Conservation (phyloP, 208 protist species). For the Endotrypanum monterogeii region DNA sequence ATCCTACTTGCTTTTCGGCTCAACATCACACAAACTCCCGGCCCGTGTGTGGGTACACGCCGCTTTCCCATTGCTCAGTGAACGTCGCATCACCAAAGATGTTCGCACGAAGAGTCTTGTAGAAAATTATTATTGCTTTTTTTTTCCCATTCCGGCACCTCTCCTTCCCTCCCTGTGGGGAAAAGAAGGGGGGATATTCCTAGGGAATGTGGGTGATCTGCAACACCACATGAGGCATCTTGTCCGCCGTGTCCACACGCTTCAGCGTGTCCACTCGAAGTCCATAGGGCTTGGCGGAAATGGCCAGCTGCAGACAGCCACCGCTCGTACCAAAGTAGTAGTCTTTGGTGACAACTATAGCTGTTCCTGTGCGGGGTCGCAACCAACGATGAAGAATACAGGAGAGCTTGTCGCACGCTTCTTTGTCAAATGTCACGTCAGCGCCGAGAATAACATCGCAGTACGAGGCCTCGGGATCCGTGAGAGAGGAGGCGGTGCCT, state of each 20-base stretch:
- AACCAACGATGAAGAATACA: slow-evolving; percentile 67
- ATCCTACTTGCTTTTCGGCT: too few species aligned
- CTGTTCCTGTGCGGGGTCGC: slow-evolving; percentile 38
- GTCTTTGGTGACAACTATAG: slow-evolving; percentile 82
- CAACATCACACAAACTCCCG: background rate
- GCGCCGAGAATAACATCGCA: slow-evolving; percentile 75
- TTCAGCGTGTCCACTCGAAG: slow-evolving; percentile 43
- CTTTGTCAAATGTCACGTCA: slow-evolving; percentile 88
- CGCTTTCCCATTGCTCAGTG: background rate
- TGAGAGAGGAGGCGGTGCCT: slow-evolving; percentile 1
- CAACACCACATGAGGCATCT: slow-evolving; percentile 72
- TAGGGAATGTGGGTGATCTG: slow-evolving; percentile 27
- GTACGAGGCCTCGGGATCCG: background rate
- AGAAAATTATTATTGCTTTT: background rate
- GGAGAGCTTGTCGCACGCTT: slow-evolving; percentile 75
- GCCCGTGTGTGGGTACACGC: too few species aligned
- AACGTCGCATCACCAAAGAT: background rate
- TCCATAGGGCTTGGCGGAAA: slow-evolving; percentile 29
- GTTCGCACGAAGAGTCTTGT: background rate
- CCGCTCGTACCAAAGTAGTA: slow-evolving; percentile 92
- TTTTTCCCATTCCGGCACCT: background rate
- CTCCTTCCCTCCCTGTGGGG: background rate
- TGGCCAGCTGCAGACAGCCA: slow-evolving; percentile 62
- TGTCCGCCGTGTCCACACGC: slow-evolving; percentile 49
- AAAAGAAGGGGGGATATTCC: background rate